phyloP scores from a whole-genome alignment of 805 yeast species.

The Ogataea philodendri region DNA sequence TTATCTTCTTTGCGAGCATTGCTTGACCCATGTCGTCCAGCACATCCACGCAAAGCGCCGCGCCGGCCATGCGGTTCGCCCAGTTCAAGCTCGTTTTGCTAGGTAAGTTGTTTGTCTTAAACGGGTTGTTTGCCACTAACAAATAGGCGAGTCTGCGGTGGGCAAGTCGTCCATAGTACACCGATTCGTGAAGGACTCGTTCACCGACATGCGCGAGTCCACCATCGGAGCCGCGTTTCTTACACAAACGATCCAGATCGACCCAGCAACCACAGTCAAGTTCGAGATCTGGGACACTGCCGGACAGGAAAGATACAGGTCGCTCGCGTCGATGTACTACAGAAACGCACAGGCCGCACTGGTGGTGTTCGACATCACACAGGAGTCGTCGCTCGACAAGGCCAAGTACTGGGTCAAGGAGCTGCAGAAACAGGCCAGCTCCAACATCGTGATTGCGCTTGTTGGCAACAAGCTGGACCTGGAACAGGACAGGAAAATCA shows the following conservation, averaged over 20 bases:
- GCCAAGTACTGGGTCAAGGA: constrained; percentile 81
- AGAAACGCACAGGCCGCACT: constrained; percentile 78
- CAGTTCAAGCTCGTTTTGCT: constrained; percentile 60
- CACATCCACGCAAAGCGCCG: constrained; percentile 7
- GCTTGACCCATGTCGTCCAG: constrained; percentile 22
- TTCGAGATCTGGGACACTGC: constrained; percentile 88
- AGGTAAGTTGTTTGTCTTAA: constrained; percentile 29
- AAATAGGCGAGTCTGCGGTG: constrained; percentile 61
- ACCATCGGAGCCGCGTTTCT: constrained; percentile 85
- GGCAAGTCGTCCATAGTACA: constrained; percentile 68
- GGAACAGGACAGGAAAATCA: constrained; percentile 46
- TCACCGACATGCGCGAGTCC: constrained; percentile 71
- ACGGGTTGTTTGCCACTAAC: constrained; percentile 4
- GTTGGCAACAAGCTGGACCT: constrained; percentile 80
- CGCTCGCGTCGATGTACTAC: constrained; percentile 81
- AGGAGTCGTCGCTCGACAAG: constrained; percentile 60
- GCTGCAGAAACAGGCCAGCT: constrained; percentile 74
- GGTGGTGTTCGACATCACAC: constrained; percentile 75
- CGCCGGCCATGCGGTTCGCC: constrained; percentile 36
- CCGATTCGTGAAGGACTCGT: constrained; percentile 69
- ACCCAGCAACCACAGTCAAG: constrained; percentile 54
- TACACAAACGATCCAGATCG: constrained; percentile 63
- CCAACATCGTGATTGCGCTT: constrained; percentile 71
- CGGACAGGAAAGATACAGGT: constrained; percentile 77
- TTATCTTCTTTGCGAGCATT: constrained; percentile 9